phyloP scores from a whole-genome alignment of 805 yeast species.

The Kuraishia molischiana region DNA sequence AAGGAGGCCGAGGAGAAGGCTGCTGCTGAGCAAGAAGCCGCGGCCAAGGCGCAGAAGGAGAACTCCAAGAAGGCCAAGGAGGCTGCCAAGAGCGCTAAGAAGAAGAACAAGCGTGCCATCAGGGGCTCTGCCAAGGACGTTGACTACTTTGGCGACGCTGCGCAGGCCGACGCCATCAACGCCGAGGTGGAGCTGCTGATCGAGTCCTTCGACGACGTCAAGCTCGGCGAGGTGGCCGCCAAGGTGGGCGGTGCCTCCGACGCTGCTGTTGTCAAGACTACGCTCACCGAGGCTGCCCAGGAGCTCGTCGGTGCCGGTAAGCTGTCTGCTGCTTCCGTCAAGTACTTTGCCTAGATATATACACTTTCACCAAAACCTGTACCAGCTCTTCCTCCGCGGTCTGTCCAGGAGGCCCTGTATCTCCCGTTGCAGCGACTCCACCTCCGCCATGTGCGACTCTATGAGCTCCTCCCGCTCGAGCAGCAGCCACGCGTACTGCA shows the following conservation, averaged over 20 bases:
- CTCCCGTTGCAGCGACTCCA: conserved; percentile 13
- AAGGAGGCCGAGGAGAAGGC: conserved; percentile 84
- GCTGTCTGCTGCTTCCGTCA: conserved; percentile 39
- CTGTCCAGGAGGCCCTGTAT: conserved; percentile 17
- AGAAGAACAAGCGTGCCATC: conserved; percentile 57
- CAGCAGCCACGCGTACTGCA: conserved; percentile 22
- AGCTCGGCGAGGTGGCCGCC: conserved; percentile 65
- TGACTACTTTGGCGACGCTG: conserved; percentile 76
- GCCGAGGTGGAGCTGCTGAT: conserved; percentile 73
- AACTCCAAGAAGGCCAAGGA: conserved; percentile 79
- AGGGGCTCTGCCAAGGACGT: conserved; percentile 78
- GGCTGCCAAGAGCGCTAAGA: conserved; percentile 94
- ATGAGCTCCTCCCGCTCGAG: conserved; percentile 20
- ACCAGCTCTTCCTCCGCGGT: conserved; percentile 7
- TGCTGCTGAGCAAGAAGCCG: conserved; percentile 67
- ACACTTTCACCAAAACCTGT: conserved; percentile 1
- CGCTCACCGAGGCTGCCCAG: conserved; percentile 44
- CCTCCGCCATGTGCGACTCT: conserved; percentile 11
- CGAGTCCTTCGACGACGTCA: conserved; percentile 71
- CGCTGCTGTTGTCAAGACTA: conserved; percentile 47
- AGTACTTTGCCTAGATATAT: conserved; percentile 30
- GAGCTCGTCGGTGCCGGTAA: conserved; percentile 45
- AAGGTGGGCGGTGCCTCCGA: conserved; percentile 50
- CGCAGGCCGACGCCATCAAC: conserved; percentile 56
- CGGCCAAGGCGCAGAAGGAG: conserved; percentile 48